phyloP scores from a whole-genome alignment of 1,284 basidiomycete species.

The Amylostereum chailletii region DNA sequence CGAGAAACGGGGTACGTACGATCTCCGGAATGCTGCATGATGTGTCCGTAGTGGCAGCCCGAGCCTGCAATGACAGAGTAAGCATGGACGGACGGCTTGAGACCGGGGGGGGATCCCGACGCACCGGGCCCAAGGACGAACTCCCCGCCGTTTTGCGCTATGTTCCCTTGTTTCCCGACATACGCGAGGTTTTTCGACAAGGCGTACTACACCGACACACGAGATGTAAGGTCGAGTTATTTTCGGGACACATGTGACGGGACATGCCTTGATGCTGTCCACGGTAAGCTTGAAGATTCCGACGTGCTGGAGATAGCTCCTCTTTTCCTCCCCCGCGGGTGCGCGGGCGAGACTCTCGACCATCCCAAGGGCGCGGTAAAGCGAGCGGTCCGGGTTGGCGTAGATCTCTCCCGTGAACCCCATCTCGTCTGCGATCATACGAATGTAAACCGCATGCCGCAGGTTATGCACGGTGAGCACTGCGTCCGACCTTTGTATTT shows the following conservation, averaged over 20 bases:
- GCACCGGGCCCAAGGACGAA: slow-evolving; percentile 51
- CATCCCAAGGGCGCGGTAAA: slow-evolving; percentile 48
- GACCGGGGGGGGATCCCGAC: background rate
- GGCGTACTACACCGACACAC: slow-evolving; percentile 30
- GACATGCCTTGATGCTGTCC: slow-evolving; percentile 39
- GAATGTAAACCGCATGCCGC: background rate
- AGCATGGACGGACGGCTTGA: background rate
- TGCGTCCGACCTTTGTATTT: slow-evolving; percentile 38
- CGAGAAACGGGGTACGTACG: slow-evolving; percentile 29
- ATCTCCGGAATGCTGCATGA: slow-evolving; percentile 60
- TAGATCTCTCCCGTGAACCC: slow-evolving; percentile 42
- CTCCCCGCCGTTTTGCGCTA: slow-evolving; percentile 53
- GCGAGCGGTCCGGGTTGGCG: slow-evolving; percentile 45
- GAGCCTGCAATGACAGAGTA: background rate
- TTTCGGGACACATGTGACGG: background rate
- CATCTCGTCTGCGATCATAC: slow-evolving; percentile 30
- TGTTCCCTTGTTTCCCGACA: slow-evolving; percentile 51
- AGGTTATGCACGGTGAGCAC: background rate
- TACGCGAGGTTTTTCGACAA: slow-evolving; percentile 25
- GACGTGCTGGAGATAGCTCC: slow-evolving; percentile 35
- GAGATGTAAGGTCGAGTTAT: slow-evolving; percentile 15
- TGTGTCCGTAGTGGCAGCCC: slow-evolving; percentile 25
- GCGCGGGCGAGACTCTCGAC: slow-evolving; percentile 33
- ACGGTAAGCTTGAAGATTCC: slow-evolving; percentile 22
- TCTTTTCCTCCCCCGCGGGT: slow-evolving; percentile 34